Evolutionary conservation across 306 rosid genomes (phyloP), one percentile per base, ranked within the genome.

Genomic region (Rosa chinensis): DNA sequence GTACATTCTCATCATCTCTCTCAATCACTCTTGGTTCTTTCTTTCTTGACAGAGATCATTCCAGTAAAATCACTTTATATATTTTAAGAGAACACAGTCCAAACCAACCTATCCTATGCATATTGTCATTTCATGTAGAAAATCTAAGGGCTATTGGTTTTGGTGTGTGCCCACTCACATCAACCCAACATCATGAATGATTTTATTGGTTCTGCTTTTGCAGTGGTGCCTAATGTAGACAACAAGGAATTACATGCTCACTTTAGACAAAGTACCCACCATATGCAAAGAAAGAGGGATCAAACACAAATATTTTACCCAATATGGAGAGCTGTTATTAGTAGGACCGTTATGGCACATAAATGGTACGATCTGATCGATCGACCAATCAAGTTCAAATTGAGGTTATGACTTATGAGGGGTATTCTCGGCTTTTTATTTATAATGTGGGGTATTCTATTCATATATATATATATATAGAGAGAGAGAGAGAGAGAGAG

Each of bases 251-350:
- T 79, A 82, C 83, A 79, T 75, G 76, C 79, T 81, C 25, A 79
- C 92, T 85, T 88, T 82, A 69, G 88, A 79, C 76, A 86, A 88
- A 90, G 90, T 77, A 72, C 83, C 86, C 88, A 87, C 86, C 79
- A 45, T 35, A 74, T 56, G 79, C 8, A 82, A 49, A 76, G 52
- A 73, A 66, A 75, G 58, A 49, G 77, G 25, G 64, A 77, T 75
- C 75, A 83, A 75, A 83, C 87, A 87, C 75, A 86, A 80, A 86
- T 14, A 83, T 86, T 79, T 83, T 80, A 85, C 81, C 86, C 82
- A 83, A 88, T 55, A 74, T 72, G 78, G 81, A 13, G 88, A 82
- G 89, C 8, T 21, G 13, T 21, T 5, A 10, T 58, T 21, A 59
- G 73, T 68, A 77, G 80, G 40, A 79, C 86, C 81, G 84, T 83